These are phyloP conservation scores for Phylloporus scabripes DNA, from an alignment of 768 basidiomycete genomes.

Conservation along the genomic window DNA sequence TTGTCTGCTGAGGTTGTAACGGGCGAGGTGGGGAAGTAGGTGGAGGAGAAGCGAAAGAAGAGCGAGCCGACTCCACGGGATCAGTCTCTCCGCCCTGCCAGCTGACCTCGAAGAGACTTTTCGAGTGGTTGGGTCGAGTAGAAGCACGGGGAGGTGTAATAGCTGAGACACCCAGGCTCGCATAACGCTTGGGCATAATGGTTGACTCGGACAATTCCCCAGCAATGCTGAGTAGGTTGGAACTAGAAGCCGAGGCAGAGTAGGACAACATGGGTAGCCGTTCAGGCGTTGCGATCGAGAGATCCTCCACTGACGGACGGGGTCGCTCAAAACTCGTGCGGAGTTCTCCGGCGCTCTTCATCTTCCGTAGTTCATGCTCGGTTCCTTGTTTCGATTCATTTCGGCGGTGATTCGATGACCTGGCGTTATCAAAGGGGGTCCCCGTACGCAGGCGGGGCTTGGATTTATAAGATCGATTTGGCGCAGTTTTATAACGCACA, in stretches of 20 bases:
- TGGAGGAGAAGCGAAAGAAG: slow-evolving; percentile 24
- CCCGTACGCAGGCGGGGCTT: slow-evolving; percentile 37
- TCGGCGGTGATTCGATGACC: slow-evolving; percentile 15
- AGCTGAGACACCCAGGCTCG: slow-evolving; percentile 54
- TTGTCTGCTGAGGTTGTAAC: slow-evolving; percentile 10
- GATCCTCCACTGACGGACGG: slow-evolving; percentile 20
- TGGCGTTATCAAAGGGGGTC: slow-evolving; percentile 21
- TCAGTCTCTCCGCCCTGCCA: slow-evolving; percentile 29
- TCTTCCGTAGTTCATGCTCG: slow-evolving; percentile 66
- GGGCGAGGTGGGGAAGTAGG: slow-evolving; percentile 26
- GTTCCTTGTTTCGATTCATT: slow-evolving; percentile 40
- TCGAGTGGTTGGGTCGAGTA: slow-evolving; percentile 36
- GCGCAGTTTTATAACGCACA: slow-evolving; percentile 68
- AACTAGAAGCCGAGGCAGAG: slow-evolving; percentile 61
- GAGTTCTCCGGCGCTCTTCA: slow-evolving; percentile 85
- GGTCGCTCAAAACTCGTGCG: slow-evolving; percentile 36
- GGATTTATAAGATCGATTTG: slow-evolving; percentile 48
- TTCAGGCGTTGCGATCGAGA: slow-evolving; percentile 31
- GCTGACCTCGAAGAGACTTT: slow-evolving; percentile 47
- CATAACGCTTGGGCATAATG: slow-evolving; percentile 51
- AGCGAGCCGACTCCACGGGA: slow-evolving; percentile 13
- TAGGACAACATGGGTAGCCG: slow-evolving; percentile 46
- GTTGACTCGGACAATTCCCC: slow-evolving; percentile 31
- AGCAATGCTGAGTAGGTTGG: slow-evolving; percentile 48
- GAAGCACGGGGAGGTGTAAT: slow-evolving; percentile 31